Percentiles rank a stretch among this genome's conserved stretches.
These are phyloP conservation scores for Trebouxia sp. DNA, from an alignment of 139 green algal genomes.

Conservation along the genomic window DNA sequence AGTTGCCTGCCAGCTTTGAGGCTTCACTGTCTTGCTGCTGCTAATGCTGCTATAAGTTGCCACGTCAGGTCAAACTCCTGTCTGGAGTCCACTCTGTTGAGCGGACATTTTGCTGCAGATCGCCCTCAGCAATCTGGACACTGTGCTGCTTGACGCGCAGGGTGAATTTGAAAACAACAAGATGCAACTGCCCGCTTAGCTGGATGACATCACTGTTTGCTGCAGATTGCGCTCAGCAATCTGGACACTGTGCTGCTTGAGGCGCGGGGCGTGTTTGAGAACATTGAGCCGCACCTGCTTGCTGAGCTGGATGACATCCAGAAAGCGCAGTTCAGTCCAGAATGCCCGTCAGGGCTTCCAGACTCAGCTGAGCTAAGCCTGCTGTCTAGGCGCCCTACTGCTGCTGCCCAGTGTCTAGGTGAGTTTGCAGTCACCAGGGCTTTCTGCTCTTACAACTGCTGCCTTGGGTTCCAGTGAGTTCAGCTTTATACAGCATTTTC, in stretches of 20 bases:
- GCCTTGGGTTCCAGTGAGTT: too few relatives aligned
- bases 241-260: slow-evolving; percentile 74
- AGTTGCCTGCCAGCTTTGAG: too few relatives aligned
- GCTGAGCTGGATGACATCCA: slow-evolving; percentile 61
- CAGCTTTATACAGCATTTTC: too few relatives aligned
- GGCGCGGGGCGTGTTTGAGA: slow-evolving; percentile 43
- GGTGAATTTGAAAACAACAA: slow-evolving; percentile 48
- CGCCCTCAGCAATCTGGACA: slow-evolving; percentile 74
- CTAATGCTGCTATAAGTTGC: too few relatives aligned
- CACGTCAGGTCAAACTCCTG: too few relatives aligned
- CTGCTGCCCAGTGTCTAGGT: too few relatives aligned
- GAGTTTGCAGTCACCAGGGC: too few relatives aligned
- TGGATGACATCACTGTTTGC: slow-evolving; percentile 51
- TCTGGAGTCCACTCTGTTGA: too few relatives aligned
- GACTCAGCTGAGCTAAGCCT: background rate
- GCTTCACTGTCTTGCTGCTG: background rate
- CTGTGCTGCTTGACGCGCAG: slow-evolving; percentile 62
- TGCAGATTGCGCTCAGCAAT: slow-evolving; percentile 66
- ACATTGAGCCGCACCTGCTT: slow-evolving; percentile 59
- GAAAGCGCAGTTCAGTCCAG: slow-evolving; percentile 30
- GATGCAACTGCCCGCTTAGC: slow-evolving; percentile 56
- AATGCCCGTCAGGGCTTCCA: slow-evolving; percentile 10
- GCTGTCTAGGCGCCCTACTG: background rate
- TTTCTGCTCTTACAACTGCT: too few relatives aligned
- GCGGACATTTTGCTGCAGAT: slow-evolving; percentile 33